Base-by-base conservation (phyloP, 805 yeast species). In the Yarrowia hollandica region DNA sequence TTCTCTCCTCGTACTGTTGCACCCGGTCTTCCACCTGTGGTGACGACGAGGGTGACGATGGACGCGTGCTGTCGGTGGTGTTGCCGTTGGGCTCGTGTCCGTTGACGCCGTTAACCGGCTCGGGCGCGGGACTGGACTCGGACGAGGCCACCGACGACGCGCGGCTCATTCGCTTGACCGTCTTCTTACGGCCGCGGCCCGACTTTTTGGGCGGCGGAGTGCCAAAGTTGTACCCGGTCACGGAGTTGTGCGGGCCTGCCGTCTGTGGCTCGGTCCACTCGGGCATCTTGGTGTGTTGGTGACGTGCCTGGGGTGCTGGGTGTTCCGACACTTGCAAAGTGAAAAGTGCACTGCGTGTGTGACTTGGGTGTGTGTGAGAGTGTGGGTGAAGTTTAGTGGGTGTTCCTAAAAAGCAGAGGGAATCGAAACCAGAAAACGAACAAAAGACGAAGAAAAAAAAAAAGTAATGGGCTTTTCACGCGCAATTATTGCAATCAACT, bases 151-250 rank as follows among this genome's bases (percentile, higher is more conserved):
- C 55, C n/a, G 55, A 48, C 5, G 55, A 48, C 28, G 55, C 55
- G 38, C 55, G 55, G 22, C 55, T 48, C 39, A 33, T 21, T 6
- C 55, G 55, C 28, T 48, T 31, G 39, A 48, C 30, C 22, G 28
- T 33, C 18, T 48, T 48, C 55, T 48, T 48, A 28, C 55, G 55
- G 4, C 55, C 55, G 7, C 55, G 28, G 16, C 39, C 39, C 7
- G 39, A 31, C 21, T 48, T 48, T 48, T 48, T 48, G n/a, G 82
- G 80, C 8, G 96, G 96, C 5, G 78, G 77, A n/a, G 81, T 77
- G 63, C 82, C 88, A 58, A 90, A 71, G 3, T 94, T 86, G 37
- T 82, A 75, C 1, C 97, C 96, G 0, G 92, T 85, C 34, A 82
- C 82, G 10, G 79, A 77, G 38, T 88, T 83, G 10, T 73, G 69